phyloP scores from a whole-genome alignment of 768 basidiomycete genomes.

The Panus rudis region DNA sequence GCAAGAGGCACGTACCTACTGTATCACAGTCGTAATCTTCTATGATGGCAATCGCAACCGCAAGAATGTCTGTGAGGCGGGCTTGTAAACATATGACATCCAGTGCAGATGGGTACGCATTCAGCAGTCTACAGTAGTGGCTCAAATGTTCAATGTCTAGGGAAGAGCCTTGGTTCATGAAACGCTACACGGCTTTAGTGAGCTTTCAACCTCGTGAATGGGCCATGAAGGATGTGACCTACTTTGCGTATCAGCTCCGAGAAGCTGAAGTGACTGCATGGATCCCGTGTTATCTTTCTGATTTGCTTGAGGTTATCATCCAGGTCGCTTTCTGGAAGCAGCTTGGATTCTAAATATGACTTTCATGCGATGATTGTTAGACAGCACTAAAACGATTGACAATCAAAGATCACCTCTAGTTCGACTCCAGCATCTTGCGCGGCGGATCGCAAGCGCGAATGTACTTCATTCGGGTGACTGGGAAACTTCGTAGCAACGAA shows the following conservation, averaged over 20 bases:
- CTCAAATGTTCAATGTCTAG: slow-evolving; percentile 66
- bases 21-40: slow-evolving; percentile 76
- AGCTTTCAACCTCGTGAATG: too few relatives aligned
- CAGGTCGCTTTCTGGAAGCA: slow-evolving; percentile 41
- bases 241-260: slow-evolving; percentile 54
- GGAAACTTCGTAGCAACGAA: slow-evolving; percentile 49
- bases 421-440: slow-evolving; percentile 55
- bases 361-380: slow-evolving; percentile 20
- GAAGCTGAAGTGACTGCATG: slow-evolving; percentile 50
- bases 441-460: slow-evolving; percentile 47
- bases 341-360: slow-evolving; percentile 52
- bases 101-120: slow-evolving; percentile 47
- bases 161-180: slow-evolving; percentile 41
- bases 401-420: slow-evolving; percentile 39
- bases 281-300: slow-evolving; percentile 45
- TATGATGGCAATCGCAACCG: slow-evolving; percentile 52
- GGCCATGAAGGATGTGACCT: slow-evolving; percentile 10
- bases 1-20: slow-evolving; percentile 46
- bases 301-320: slow-evolving; percentile 31
- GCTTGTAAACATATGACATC: slow-evolving; percentile 67
- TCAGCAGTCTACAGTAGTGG: slow-evolving; percentile 62
- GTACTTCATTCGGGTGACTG: slow-evolving; percentile 37
- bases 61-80: slow-evolving; percentile 57
- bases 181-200: slow-evolving; percentile 39
- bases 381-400: slow-evolving; percentile 1